Conservation (phyloP, 1,284 basidiomycete genomes). For the Pseudozyma sp. region DNA sequence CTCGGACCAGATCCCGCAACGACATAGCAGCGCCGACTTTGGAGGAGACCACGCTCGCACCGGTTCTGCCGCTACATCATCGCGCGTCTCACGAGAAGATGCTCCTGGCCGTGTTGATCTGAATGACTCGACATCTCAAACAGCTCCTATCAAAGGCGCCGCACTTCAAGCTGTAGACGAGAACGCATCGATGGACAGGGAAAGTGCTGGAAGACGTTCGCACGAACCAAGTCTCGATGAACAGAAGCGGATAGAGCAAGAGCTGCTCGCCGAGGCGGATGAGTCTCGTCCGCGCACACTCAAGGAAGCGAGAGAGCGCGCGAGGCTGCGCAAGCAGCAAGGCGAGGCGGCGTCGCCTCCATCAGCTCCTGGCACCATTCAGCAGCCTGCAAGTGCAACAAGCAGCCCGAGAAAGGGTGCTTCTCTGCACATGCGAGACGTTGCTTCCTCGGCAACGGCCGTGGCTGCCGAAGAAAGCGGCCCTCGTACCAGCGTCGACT, state of each 20-base stretch:
- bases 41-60: slow-evolving; percentile 12
- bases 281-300: slow-evolving; percentile 42
- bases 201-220: slow-evolving; percentile 2
- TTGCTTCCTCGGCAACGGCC: slow-evolving; percentile 25
- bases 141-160: slow-evolving; percentile 12
- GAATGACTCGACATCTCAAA: neutral
- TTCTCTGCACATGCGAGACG: slow-evolving; percentile 26
- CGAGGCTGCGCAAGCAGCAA: slow-evolving; percentile 45
- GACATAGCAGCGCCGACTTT: slow-evolving; percentile 25
- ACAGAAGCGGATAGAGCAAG: slow-evolving; percentile 38
- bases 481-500: slow-evolving; percentile 34
- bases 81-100: slow-evolving; percentile 1
- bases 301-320: slow-evolving; percentile 49
- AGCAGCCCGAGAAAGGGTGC: slow-evolving; percentile 24
- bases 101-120: neutral
- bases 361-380: neutral
- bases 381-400: neutral
- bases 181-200: neutral
- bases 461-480: slow-evolving; percentile 10
- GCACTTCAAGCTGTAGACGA: slow-evolving; percentile 17
- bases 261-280: slow-evolving; percentile 40
- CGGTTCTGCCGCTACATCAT: neutral
- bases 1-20: slow-evolving; percentile 18
- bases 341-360: slow-evolving; percentile 16
- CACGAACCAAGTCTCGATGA: slow-evolving; percentile 36